Base-by-base conservation (phyloP, 2,329 filamentous ascomycete genomes). In the Ophiocordyceps polyrhachis-furcata region DNA sequence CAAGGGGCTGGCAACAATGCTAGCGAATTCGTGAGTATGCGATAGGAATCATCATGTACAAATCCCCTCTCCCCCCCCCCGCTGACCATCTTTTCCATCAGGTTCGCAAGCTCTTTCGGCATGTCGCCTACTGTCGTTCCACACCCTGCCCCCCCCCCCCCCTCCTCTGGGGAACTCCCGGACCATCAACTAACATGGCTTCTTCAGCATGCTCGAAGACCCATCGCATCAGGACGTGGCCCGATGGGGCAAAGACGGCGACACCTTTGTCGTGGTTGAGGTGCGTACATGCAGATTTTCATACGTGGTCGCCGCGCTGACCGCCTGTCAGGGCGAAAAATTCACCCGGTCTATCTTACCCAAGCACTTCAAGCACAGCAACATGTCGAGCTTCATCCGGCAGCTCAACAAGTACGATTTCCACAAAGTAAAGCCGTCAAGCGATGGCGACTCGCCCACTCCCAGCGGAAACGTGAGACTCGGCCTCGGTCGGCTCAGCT, bases 61-160 rank as follows among this genome's bases (percentile, higher is more conserved):
- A n/a, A n/a, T n/a, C n/a, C n/a, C n/a, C n/a, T n/a, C n/a, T n/a
- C n/a, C n/a, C n/a, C n/a, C n/a, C 13, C 15, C 19, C 6, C 12
- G 19, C 20, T 41, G 19, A 25, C 19, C 40, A n/a, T 14, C 25
- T 9, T 25, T n/a, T 2, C 3, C 11, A 12, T 15, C 54, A 95
- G 88, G 88, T 96, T 67, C 87, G 89, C 70, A 96, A 96, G 68
- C 71, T 96, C 52, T 96, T 95, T 74, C 93, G 94, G 89, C 96
- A 79, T 19, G 35, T n/a, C 35, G 35, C 35, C 35, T 38, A 19
- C 8, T 13, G n/a, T 19, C 25, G 25, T 28, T 28, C 9, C 9
- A 65, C 73, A 37, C 45, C 13, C n/a, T n/a, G n/a, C n/a, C n/a
- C n/a, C 20, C 17, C 2, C 25, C 28, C 25, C 28, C n/a, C 14